These are phyloP conservation scores for Raffaelea arxii DNA, from an alignment of 2,329 filamentous ascomycete genomes.

Conservation along the genomic window DNA sequence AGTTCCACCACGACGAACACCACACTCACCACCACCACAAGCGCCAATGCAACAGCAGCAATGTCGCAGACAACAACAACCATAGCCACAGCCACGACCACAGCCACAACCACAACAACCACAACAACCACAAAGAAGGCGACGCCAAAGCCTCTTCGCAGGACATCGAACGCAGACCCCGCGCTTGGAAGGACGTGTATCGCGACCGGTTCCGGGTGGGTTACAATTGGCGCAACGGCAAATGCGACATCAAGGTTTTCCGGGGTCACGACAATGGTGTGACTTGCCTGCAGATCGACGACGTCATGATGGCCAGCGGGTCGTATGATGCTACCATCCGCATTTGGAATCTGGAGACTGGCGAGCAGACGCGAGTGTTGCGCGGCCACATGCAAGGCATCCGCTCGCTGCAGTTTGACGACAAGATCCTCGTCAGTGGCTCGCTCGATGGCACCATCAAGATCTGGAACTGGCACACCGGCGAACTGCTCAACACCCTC, in stretches of 20 bases:
- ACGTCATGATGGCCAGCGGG: constrained; percentile 78
- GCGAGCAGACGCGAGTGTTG: constrained; percentile 76
- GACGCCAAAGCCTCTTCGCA: background rate
- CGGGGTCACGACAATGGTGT: constrained; percentile 81
- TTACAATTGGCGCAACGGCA: constrained; percentile 94
- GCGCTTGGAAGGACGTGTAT: constrained; percentile 96
- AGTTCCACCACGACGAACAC: constrained; percentile 18
- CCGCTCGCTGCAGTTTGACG: constrained; percentile 85
- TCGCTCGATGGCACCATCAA: constrained; percentile 80
- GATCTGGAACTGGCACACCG: constrained; percentile 95
- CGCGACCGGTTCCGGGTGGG: constrained; percentile 88
- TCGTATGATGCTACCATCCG: constrained; percentile 94
- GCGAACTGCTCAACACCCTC: constrained; percentile 74
- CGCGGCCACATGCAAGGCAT: constrained; percentile 75
- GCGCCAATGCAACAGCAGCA: constrained; percentile 20
- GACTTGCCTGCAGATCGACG: constrained; percentile 60
- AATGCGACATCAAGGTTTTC: constrained; percentile 76
- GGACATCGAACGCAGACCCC: constrained; percentile 34
- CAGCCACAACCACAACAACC: background rate
- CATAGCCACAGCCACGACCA: constrained; percentile 1
- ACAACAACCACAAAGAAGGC: background rate
- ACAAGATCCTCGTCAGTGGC: constrained; percentile 81
- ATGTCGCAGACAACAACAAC: background rate
- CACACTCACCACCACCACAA: constrained; percentile 20
- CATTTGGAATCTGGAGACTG: constrained; percentile 89